Evolutionary conservation across 768 basidiomycete species (phyloP).

Genomic region (Mycena epipterygia): DNA sequence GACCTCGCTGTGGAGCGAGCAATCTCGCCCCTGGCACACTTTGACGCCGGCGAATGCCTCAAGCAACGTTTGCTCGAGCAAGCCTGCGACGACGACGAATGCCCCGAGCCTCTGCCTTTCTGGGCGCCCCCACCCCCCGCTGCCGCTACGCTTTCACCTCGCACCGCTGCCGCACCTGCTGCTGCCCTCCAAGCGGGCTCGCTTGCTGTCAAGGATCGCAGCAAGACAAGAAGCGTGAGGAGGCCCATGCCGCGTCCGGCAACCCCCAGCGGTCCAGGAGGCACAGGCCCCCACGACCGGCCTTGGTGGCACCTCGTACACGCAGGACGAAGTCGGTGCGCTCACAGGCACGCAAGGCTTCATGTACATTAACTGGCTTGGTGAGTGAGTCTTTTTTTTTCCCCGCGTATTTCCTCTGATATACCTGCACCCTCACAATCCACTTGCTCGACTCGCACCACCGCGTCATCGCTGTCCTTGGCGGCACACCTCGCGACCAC

Average conservation of each 20-base stretch:
- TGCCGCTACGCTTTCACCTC: background rate
- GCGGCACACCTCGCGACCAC: conserved; percentile 7
- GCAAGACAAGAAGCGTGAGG: background rate
- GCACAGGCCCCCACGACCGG: background rate
- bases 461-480: background rate
- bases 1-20: background rate
- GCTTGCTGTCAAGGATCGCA: background rate
- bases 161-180: background rate
- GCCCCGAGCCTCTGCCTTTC: background rate
- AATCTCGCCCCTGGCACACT: background rate
- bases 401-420: background rate
- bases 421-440: background rate
- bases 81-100: background rate
- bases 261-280: background rate
- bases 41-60: background rate
- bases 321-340: conserved; percentile 2
- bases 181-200: background rate
- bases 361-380: conserved; percentile 3
- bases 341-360: background rate
- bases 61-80: conserved; percentile 2
- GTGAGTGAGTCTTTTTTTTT: background rate
- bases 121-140: background rate
- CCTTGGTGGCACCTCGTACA: background rate
- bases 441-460: conserved; percentile 2
- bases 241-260: background rate